phyloP scores from a whole-genome alignment of 2,329 filamentous ascomycete species.

The Fusarium falciforme region DNA sequence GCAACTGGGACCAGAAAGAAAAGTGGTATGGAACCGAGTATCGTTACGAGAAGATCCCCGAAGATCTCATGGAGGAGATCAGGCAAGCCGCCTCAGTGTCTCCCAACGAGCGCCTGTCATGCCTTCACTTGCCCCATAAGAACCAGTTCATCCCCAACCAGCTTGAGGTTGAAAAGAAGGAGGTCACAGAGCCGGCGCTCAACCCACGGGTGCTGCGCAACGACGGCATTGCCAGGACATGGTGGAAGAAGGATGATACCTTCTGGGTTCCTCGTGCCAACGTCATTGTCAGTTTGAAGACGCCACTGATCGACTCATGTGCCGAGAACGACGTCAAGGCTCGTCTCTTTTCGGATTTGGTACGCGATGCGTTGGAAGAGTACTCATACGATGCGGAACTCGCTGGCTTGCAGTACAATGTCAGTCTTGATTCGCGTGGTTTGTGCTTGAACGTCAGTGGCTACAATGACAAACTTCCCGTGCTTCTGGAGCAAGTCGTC shows the following conservation, averaged over 20 bases:
- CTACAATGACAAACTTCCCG: conserved; percentile 96
- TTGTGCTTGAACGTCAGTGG: conserved; percentile 84
- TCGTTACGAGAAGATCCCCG: conserved; percentile 81
- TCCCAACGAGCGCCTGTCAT: conserved; percentile 69
- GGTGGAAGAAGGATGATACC: conserved; percentile 98
- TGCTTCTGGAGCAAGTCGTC: conserved; percentile 90
- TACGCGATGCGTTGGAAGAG: conserved; percentile 88
- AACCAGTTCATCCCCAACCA: conserved; percentile 97
- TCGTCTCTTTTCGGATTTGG: conserved; percentile 84
- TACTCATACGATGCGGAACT: conserved; percentile 97
- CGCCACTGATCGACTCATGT: conserved; percentile 81
- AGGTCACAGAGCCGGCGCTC: conserved; percentile 79
- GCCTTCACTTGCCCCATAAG: conserved; percentile 87
- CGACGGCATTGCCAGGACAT: conserved; percentile 82
- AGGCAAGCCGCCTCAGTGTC: conserved; percentile 70
- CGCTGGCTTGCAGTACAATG: conserved; percentile 85
- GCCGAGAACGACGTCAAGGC: conserved; percentile 83
- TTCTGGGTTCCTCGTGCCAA: conserved; percentile 99
- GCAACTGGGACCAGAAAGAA: conserved; percentile 87
- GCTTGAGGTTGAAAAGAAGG: conserved; percentile 94
- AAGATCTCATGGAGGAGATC: conserved; percentile 79
- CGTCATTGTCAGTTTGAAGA: conserved; percentile 82
- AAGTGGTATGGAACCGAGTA: conserved; percentile 99
- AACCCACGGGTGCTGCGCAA: conserved; percentile 87
- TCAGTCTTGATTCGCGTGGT: conserved; percentile 78